Percentiles rank a stretch among this genome's conserved stretches.
These are phyloP conservation scores for Albatrellus ellisii DNA, from an alignment of 768 basidiomycete genomes.

Conservation along the genomic window DNA sequence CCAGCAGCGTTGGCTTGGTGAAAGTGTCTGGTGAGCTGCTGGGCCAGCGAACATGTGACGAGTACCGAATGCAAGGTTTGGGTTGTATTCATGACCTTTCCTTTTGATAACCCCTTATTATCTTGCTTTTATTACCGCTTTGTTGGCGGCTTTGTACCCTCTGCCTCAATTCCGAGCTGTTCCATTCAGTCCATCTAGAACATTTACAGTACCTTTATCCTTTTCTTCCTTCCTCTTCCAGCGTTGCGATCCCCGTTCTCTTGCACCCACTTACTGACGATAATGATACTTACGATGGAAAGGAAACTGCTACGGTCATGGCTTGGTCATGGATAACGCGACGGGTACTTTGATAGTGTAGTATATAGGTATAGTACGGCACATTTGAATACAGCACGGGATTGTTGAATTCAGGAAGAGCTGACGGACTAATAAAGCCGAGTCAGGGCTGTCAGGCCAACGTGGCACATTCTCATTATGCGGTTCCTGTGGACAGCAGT, in stretches of 20 bases:
- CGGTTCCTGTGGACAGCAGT: background rate
- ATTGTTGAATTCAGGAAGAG: background rate
- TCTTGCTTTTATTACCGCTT: conserved; percentile 8
- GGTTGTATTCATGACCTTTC: conserved; percentile 11
- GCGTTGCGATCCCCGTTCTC: background rate
- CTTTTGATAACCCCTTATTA: conserved; percentile 3
- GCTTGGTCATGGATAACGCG: conserved; percentile 1
- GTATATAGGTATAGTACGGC: conserved; percentile 1
- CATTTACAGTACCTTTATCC: background rate
- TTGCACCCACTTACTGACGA: conserved; percentile 1
- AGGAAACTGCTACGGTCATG: conserved; percentile 7
- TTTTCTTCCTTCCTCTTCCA: background rate
- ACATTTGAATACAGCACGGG: background rate
- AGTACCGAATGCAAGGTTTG: conserved; percentile 7
- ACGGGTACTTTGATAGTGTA: conserved; percentile 5
- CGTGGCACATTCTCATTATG: background rate
- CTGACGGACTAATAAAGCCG: background rate
- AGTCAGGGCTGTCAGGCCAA: background rate
- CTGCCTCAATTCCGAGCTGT: conserved; percentile 2
- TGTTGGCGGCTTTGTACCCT: conserved; percentile 7
- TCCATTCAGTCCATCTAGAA: background rate
- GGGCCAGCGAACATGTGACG: conserved; percentile 1
- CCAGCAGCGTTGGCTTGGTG: conserved; percentile 15
- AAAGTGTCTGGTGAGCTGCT: conserved; percentile 12
- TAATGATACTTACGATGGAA: conserved; percentile 13